phyloP scores from a whole-genome alignment of 768 basidiomycete species.

The Arthromyces matolae region DNA sequence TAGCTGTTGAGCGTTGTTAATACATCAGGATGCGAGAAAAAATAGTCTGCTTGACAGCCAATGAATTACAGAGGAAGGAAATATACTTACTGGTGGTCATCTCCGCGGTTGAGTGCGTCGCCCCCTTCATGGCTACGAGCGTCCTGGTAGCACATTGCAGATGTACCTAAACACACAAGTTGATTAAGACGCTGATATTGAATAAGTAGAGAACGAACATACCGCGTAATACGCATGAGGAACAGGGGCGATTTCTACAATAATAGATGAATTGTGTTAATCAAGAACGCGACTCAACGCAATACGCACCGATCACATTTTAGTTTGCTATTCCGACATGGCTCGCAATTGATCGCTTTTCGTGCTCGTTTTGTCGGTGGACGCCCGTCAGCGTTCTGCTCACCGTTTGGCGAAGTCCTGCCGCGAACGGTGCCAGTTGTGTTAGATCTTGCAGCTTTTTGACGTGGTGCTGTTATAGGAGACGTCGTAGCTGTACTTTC shows the following conservation, averaged over 20 bases:
- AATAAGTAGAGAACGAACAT: constrained; percentile 19
- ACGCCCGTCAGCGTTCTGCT: constrained; percentile 48
- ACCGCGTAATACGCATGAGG: constrained; percentile 83
- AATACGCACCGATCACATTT: constrained; percentile 78
- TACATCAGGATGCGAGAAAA: constrained; percentile 8
- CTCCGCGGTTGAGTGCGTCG: constrained; percentile 50
- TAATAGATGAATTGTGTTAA: constrained; percentile 15
- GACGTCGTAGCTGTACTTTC: constrained; percentile 31
- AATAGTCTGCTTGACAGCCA: constrained; percentile 7
- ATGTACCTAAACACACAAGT: constrained; percentile 53
- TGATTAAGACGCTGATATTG: neutral
- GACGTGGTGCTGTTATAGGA: constrained; percentile 37
- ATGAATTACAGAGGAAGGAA: neutral
- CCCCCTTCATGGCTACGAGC: constrained; percentile 58
- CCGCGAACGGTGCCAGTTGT: constrained; percentile 45
- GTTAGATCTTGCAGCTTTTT: constrained; percentile 37
- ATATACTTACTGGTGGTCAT: constrained; percentile 54
- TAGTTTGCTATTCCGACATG: constrained; percentile 82
- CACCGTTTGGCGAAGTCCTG: constrained; percentile 47
- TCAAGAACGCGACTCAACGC: constrained; percentile 3
- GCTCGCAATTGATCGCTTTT: constrained; percentile 88
- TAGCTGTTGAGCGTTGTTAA: constrained; percentile 27
- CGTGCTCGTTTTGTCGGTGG: constrained; percentile 80
- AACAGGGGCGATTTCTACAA: constrained; percentile 79
- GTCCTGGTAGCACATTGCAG: constrained; percentile 78